Conservation (phyloP, 371 early-diverging fungal species). For the Nematocida sp. region DNA sequence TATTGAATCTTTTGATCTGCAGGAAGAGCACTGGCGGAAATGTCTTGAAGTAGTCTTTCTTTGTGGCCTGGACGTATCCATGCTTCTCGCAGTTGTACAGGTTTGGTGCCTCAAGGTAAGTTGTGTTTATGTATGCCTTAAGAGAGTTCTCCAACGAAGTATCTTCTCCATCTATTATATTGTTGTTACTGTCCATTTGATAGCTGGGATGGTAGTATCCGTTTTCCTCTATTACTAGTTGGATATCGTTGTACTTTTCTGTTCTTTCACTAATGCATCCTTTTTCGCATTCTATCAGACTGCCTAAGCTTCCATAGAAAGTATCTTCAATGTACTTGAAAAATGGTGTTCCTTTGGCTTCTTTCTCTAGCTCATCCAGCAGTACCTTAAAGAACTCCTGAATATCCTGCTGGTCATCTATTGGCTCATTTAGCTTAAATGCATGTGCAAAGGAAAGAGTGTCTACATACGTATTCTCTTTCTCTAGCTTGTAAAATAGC, state of each 20-base stretch:
- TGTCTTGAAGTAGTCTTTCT: constrained; percentile 81
- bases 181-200: constrained; percentile 29
- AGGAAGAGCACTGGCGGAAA: constrained; percentile 92
- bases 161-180: too few species aligned
- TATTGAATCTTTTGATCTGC: constrained; percentile 91
- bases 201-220: too few species aligned
- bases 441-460: constrained; percentile 21
- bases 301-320: constrained; percentile 54
- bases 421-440: constrained; percentile 45
- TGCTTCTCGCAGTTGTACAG: constrained; percentile 85
- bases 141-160: constrained; percentile 75
- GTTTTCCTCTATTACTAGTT: constrained; percentile 49
- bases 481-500: constrained; percentile 49
- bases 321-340: constrained; percentile 53
- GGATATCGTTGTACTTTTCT: constrained; percentile 64
- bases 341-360: constrained; percentile 50
- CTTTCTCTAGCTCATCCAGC: constrained; percentile 62
- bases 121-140: constrained; percentile 74
- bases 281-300: constrained; percentile 53
- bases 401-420: constrained; percentile 63
- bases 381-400: constrained; percentile 64
- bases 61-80: constrained; percentile 87
- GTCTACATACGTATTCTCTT: constrained; percentile 36
- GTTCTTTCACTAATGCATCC: constrained; percentile 58
- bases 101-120: constrained; percentile 90